phyloP scores from a whole-genome alignment of 2,329 filamentous ascomycete genomes.

The Sordariomycetes sp. region DNA sequence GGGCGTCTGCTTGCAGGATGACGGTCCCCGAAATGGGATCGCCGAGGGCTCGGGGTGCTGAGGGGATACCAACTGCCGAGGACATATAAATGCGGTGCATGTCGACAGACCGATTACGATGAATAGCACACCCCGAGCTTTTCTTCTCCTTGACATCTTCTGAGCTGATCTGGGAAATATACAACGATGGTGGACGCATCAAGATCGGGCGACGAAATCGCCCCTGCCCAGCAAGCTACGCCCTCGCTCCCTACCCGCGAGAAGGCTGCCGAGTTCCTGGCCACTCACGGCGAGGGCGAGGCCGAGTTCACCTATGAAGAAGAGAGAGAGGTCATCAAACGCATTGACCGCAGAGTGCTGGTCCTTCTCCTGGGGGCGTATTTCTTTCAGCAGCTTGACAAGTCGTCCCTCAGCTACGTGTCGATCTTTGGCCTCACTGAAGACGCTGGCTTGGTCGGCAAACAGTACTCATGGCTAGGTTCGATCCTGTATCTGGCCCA shows the following conservation, averaged over 20 bases:
- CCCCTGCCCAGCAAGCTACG: too few species aligned
- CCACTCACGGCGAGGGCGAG: constrained; percentile 20
- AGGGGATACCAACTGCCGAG: too few species aligned
- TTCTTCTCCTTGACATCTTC: too few species aligned
- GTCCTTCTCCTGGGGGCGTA: constrained; percentile 41
- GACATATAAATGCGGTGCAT: too few species aligned
- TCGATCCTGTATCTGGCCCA: constrained; percentile 24
- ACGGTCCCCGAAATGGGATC: too few species aligned
- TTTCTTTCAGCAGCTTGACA: constrained; percentile 49
- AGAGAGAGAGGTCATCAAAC: constrained; percentile 30
- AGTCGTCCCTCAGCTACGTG: constrained; percentile 46
- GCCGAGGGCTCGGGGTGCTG: too few species aligned
- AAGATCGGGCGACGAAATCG: too few species aligned
- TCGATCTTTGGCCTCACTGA: constrained; percentile 53
- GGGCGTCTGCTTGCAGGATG: too few species aligned
- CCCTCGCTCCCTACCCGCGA: constrained; percentile 19
- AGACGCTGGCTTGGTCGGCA: constrained; percentile 36
- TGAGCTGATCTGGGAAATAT: too few species aligned
- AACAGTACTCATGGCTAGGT: constrained; percentile 57
- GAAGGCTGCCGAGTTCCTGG: constrained; percentile 35
- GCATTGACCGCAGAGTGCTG: constrained; percentile 37
- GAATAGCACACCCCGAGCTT: too few species aligned
- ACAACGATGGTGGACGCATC: too few species aligned
- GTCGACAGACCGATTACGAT: too few species aligned
- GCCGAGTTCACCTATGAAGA: constrained; percentile 37